Evolutionary conservation across 306 rosid species (phyloP), one percentile per base, ranked within the genome.

Genomic region (Lagenaria siceraria): DNA sequence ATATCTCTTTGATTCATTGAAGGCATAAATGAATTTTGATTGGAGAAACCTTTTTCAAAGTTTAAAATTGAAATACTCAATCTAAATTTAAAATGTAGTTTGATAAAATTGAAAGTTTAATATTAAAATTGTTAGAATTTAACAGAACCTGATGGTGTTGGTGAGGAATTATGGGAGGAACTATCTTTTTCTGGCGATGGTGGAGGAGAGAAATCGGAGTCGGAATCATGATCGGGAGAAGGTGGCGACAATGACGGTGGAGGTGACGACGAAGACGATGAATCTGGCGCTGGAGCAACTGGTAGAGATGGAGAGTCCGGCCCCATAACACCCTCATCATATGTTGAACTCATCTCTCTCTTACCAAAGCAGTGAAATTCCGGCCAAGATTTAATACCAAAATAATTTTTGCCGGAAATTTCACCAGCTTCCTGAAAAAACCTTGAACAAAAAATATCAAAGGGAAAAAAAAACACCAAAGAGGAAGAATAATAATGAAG

Each of bases 321-420:
- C 13, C 79, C 69, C 7, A 84, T 27, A 74, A 81, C 43, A 40
- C 76, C 33, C 7, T 63, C 77, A 56, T 79, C 58, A 42, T 73
- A 13, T 0, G 1, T 24, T 19, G 73, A 42, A 69, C 35, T 22
- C 75, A 69, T 69, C 18, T 40, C 35, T 69, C 53, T 36, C 49
- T 36, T 36, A 19, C 10, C 17, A 69, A 69, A 69, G 75, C 75
- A 40, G 75, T 69, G 75, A 69, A 69, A 69, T 69, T 81, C 56
- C 82, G 86, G 85, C 88, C 79, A 77, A 79, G 42, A 49, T 72
- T 77, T 73, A 54, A 79, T 13, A 9, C 11, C 35, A 24, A 69
- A 66, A 69, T 69, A 46, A 42, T 21, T 21, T 0, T 22, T 19
- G 75, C 75, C 75, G 75, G 75, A 42, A 69, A 69, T 69, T 69